Base-by-base conservation (phyloP, 352 stramenopile genomes). In the Globisporangium megalacanthum region DNA sequence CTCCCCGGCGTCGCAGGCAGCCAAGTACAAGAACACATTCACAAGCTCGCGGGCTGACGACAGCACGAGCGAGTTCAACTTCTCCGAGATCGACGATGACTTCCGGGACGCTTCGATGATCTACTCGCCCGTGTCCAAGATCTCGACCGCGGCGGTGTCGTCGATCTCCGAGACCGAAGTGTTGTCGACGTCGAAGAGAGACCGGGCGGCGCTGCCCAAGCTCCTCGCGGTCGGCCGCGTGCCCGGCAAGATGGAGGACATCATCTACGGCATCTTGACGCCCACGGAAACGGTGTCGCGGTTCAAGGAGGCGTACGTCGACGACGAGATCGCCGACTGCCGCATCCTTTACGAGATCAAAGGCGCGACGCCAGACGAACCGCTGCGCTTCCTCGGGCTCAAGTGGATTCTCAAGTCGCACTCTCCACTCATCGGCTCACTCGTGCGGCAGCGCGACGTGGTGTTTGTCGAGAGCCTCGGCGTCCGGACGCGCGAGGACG, bases 401-500 rank as follows among this genome's bases (percentile, higher is more conserved):
- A 73, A 78, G 60, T 86, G 74, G 78, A 50, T 63, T 33, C 31
- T 63, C 37, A 58, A 58, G 37, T 44, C 49, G 10, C 57, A 63
- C 51, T 52, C 49, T 13, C 52, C 29, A 13, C 44, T 22, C 6
- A 58, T 70, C 7, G 58, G 75, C 37, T n/a, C 64, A 56, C 11
- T 72, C 58, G 47, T 77, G 68, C 44, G 58, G 68, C 31, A 42
- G 73, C 65, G 75, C 29, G 80, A 87, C 52, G 49, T 85, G 29
- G 65, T 90, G 52, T 87, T 78, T 54, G 58, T 90, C 11, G 77
- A 90, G 50, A 69, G 70, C 10, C 75, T 70, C 44, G 80, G 80
- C 1, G 45, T 75, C 14, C 68, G 62, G 22, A 70, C 58, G 0
- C 52, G 66, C 20, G 36, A 63, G 9, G 74, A 62, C 31, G 75